A percentile compares a stretch with the other conserved stretches of the same genome.
phyloP scores from a whole-genome alignment of 108 stramenopile species.

The Mayamaea pseudoterrestris region DNA sequence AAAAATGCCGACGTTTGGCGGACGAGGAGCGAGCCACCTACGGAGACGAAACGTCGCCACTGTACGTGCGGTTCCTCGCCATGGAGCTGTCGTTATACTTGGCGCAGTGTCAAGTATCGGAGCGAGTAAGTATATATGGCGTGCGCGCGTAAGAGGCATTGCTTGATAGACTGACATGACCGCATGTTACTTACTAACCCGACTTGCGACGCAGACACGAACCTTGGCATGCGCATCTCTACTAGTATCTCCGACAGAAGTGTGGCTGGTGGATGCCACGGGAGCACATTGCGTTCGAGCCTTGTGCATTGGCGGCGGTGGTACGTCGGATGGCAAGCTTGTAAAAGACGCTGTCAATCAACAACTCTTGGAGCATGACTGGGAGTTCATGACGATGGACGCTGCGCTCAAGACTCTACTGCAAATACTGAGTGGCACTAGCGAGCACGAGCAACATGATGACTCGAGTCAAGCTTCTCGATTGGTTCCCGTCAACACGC shows the following conservation, averaged over 20 bases:
- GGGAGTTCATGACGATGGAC: too few species aligned
- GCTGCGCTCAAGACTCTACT: too few species aligned
- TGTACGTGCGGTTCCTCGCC: conserved; percentile 43
- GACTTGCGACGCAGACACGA: neutral
- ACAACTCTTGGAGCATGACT: too few species aligned
- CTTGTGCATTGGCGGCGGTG: conserved; percentile 46
- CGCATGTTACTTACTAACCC: neutral
- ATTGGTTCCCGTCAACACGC: too few species aligned
- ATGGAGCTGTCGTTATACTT: conserved; percentile 43
- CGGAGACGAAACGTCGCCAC: conserved; percentile 9
- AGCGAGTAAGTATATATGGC: conserved; percentile 1
- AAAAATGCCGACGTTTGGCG: conserved; percentile 30
- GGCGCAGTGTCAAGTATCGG: conserved; percentile 41
- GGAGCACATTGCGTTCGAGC: conserved; percentile 53
- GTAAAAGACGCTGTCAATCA: too few species aligned
- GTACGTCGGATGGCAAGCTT: conserved; percentile 4
- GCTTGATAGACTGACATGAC: neutral
- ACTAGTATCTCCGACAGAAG: conserved; percentile 24
- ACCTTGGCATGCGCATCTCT: conserved; percentile 42
- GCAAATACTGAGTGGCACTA: too few species aligned
- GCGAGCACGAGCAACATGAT: too few species aligned
- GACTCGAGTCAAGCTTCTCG: too few species aligned
- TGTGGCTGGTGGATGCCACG: conserved; percentile 58
- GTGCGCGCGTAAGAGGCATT: neutral
- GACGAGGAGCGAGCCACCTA: conserved; percentile 16